These are phyloP conservation scores for Sarocladium kiliense DNA, from an alignment of 2,329 filamentous ascomycete genomes.

Conservation along the genomic window DNA sequence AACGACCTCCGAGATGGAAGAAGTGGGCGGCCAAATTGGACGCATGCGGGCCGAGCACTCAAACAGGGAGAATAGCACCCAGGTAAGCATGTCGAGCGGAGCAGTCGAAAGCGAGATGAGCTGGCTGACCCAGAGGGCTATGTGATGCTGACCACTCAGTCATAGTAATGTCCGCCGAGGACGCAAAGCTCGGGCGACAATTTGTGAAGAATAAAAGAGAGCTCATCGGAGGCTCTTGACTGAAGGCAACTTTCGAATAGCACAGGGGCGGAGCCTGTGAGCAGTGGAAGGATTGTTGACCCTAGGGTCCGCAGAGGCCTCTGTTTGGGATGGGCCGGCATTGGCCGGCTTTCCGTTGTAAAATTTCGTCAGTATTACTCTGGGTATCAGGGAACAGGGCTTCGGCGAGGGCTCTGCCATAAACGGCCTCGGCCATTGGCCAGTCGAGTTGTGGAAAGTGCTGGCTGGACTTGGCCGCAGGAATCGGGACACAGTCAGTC, in stretches of 20 bases:
- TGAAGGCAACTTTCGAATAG: not conserved
- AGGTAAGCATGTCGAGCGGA: slow-evolving; percentile 18
- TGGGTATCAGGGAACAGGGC: slow-evolving; percentile 1
- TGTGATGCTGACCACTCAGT: not conserved
- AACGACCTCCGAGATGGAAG: slow-evolving; percentile 63
- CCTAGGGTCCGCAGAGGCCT: not conserved
- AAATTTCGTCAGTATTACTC: not conserved
- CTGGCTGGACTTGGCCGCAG: not conserved
- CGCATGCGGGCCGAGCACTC: slow-evolving; percentile 38
- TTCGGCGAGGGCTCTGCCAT: slow-evolving; percentile 4
- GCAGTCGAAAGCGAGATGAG: slow-evolving; percentile 11
- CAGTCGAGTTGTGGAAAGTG: not conserved
- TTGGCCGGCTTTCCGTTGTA: not conserved
- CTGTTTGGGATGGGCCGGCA: not conserved
- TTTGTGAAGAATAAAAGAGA: not conserved
- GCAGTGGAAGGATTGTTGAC: not conserved
- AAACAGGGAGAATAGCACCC: slow-evolving; percentile 27
- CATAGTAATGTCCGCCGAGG: not conserved
- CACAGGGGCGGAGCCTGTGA: not conserved
- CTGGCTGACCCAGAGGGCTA: not conserved
- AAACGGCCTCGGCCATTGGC: not conserved
- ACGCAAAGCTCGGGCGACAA: not conserved
- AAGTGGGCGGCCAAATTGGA: slow-evolving; percentile 56
- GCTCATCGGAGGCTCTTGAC: not conserved
- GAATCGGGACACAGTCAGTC: not conserved